Evolutionary conservation across 257 asterid genomes (phyloP).

Genomic region (Solanum pinnatisectum): DNA sequence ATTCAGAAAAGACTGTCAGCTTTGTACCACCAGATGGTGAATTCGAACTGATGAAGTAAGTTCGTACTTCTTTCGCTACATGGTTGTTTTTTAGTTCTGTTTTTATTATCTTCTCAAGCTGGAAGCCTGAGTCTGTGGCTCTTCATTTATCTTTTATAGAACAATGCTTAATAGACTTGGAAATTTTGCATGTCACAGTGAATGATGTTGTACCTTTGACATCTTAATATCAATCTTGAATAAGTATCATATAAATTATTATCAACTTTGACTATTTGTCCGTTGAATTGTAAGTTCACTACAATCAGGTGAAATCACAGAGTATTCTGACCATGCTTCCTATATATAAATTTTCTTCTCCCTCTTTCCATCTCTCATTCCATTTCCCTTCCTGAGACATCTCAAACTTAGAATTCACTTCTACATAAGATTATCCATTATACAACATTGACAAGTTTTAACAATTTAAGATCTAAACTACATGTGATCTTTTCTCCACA

Average conservation of each 20-base stretch:
- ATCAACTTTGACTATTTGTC: background rate
- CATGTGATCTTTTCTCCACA: background rate
- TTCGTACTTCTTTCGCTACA: constrained; percentile 1
- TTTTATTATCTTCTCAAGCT: background rate
- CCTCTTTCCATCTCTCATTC: background rate
- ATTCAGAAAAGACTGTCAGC: constrained; percentile 96
- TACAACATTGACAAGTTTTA: background rate
- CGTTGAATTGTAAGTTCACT: background rate
- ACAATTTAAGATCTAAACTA: background rate
- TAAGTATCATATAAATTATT: background rate
- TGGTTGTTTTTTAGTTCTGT: background rate
- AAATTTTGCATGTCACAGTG: background rate
- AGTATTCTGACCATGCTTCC: background rate
- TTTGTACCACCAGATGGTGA: constrained; percentile 99
- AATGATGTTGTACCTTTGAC: background rate
- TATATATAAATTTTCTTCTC: background rate
- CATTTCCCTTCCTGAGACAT: background rate
- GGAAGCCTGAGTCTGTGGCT: background rate
- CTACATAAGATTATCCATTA: background rate
- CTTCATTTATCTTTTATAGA: background rate
- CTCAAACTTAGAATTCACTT: background rate
- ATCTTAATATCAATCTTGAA: background rate
- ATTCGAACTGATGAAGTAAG: constrained; percentile 99
- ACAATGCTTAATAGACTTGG: background rate
- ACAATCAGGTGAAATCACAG: background rate